Conservation (phyloP, 2,329 filamentous ascomycete species). For the Phialocephala sp. region DNA sequence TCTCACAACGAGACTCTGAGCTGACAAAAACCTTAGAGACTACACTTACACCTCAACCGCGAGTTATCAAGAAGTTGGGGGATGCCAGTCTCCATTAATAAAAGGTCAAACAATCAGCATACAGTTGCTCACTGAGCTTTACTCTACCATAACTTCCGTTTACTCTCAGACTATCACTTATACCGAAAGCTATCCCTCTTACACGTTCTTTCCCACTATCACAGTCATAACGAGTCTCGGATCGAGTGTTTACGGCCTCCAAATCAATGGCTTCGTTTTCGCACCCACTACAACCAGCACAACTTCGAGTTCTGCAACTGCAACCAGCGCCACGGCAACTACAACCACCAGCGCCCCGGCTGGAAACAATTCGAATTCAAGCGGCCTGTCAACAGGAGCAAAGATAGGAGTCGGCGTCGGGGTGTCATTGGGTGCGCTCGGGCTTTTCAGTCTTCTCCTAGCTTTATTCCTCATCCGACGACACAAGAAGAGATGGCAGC, state of each 20-base stretch:
- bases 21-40: background rate
- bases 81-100: background rate
- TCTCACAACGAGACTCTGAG: too few relatives aligned
- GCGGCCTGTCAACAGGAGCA: background rate
- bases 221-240: background rate
- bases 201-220: background rate
- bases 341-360: background rate
- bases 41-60: background rate
- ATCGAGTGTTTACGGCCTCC: background rate
- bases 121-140: background rate
- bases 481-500: background rate
- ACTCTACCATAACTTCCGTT: too few relatives aligned
- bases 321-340: background rate
- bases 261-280: background rate
- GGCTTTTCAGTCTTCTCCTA: background rate
- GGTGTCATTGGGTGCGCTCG: background rate
- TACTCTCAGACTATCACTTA: background rate
- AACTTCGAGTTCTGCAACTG: background rate
- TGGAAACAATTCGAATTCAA: background rate
- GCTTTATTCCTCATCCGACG: constrained; percentile 1
- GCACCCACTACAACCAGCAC: background rate
- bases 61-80: background rate
- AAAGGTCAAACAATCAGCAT: background rate
- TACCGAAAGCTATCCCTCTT: background rate
- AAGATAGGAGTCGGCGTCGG: constrained; percentile 5